Conservation (phyloP, 1,284 basidiomycete genomes). For the Moesziomyces parantarcticus region DNA sequence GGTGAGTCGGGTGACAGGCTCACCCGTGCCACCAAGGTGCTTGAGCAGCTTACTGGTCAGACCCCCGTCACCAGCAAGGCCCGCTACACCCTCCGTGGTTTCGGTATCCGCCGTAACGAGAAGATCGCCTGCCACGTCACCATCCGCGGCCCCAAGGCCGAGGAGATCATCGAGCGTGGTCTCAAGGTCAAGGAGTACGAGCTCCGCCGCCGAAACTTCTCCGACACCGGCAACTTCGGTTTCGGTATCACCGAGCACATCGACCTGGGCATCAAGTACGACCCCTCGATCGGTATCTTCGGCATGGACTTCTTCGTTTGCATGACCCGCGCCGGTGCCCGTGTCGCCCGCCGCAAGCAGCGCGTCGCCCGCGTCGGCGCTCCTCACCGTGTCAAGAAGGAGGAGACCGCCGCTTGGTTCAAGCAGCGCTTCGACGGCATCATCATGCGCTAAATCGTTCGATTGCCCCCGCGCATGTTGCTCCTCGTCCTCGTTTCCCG, state of each 20-base stretch:
- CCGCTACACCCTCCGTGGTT: conserved; percentile 98
- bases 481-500: neutral
- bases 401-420: conserved; percentile 90
- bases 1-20: conserved; percentile 99
- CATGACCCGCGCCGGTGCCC: conserved; percentile 94
- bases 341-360: conserved; percentile 91
- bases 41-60: conserved; percentile 99
- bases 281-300: conserved; percentile 68
- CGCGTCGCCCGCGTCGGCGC: conserved; percentile 87
- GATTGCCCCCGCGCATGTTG: neutral
- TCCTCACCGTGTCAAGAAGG: conserved; percentile 75
- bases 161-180: conserved; percentile 97
- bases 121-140: conserved; percentile 99
- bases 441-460: conserved; percentile 60
- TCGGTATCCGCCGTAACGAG: conserved; percentile 99
- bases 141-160: conserved; percentile 98
- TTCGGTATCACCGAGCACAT: conserved; percentile 76
- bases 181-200: conserved; percentile 99
- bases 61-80: conserved; percentile 99
- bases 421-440: conserved; percentile 78
- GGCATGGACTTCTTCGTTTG: conserved; percentile 67
- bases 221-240: conserved; percentile 69
- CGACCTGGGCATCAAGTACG: conserved; percentile 86
- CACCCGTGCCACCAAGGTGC: conserved; percentile 98
- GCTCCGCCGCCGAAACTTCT: conserved; percentile 88